Conservation (phyloP, 1,284 basidiomycete species). For the Papiliotrema fonsecae region DNA sequence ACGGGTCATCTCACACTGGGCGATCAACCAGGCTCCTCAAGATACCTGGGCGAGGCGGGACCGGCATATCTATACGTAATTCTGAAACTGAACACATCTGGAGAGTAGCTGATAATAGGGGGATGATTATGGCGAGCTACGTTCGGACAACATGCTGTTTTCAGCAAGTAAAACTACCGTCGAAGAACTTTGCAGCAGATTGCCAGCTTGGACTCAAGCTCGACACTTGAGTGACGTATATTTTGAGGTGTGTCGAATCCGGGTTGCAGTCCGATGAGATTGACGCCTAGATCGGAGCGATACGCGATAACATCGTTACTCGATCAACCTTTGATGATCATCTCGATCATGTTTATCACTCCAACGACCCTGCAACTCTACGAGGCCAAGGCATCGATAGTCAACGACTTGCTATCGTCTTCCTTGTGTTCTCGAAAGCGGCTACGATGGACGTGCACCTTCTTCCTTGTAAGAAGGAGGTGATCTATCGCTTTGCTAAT, state of each 20-base stretch:
- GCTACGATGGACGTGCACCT: neutral
- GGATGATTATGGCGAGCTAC: neutral
- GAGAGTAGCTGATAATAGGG: neutral
- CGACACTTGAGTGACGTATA: neutral
- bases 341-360: neutral
- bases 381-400: neutral
- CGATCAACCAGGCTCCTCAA: neutral
- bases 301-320: neutral
- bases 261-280: too few species aligned
- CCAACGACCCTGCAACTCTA: neutral
- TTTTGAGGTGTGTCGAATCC: neutral
- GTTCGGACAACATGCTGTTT: neutral
- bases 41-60: neutral
- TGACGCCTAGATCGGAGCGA: neutral
- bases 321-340: neutral
- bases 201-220: neutral
- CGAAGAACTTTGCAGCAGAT: neutral
- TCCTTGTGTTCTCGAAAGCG: neutral
- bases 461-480: neutral
- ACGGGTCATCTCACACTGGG: neutral
- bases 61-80: neutral
- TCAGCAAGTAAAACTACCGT: neutral
- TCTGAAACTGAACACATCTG: too few species aligned
- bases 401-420: neutral
- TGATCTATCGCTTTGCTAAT: neutral